Evolutionary conservation across 306 rosid genomes (phyloP), one percentile per base, ranked within the genome.

Genomic region (Psophocarpus tetragonolobus): DNA sequence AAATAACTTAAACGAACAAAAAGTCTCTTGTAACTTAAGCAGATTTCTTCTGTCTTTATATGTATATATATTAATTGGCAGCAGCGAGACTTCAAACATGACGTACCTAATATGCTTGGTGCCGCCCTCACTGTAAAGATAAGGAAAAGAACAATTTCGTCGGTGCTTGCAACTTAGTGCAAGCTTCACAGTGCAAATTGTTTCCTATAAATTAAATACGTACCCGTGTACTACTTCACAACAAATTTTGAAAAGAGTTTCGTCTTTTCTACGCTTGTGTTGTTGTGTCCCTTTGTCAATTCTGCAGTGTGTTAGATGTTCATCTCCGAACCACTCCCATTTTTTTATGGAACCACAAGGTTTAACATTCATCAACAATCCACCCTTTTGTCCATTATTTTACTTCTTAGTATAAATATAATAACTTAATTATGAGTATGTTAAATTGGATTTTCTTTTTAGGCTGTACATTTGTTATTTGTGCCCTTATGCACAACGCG

Each of bases 301-400:
- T 56, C 14, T 27, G 66, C 12, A n/a, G 8, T 10, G 17, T 35
- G 17, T 20, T 17, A 35, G 10, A 36, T 8, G 48, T 36, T 17
- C 68, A 61, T 32, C 42, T 61, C 68, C 20, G 65, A 58, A 58
- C 65, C 65, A 58, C 38, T 58, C 1, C 38, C 65, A 24, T 26
- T 58, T 58, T 58, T 58, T 13, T 36, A 58, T 58, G 65, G 65
- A 58, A 58, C 65, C 36, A 58, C 65, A 14, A 58, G 29, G 45
- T 63, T n/a, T n/a, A n/a, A 4, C 47, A 33, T 36, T 32, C 39
- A 32, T 32, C 42, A 58, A 13, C 29, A 27, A 58, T 58, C 65
- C 3, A 17, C 17, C 20, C 18, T 5, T 1, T 27, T 57, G 20
- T 27, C 66, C 66, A 13, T 20, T 53, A 53, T 54, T 53, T 54